phyloP scores from a whole-genome alignment of 306 rosid genomes.

The Geum urbanum region DNA sequence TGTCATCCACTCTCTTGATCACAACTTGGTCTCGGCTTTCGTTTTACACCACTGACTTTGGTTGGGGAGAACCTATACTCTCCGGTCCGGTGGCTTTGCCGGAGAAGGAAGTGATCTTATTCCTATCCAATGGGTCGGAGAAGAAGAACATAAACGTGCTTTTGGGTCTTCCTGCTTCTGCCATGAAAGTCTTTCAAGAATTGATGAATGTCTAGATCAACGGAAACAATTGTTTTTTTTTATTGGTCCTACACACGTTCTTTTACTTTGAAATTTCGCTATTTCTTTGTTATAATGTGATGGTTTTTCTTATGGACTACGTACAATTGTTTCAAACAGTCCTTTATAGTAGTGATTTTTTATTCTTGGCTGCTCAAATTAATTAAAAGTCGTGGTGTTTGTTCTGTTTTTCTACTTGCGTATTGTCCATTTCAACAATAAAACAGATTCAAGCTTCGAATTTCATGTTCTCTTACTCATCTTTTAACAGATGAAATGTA shows the following conservation, averaged over 20 bases:
- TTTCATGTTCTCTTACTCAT: no score
- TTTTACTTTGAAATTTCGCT: neutral
- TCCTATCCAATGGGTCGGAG: slow-evolving; percentile 46
- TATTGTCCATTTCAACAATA: neutral
- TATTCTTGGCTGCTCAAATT: neutral
- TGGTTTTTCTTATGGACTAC: neutral
- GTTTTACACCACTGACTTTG: slow-evolving; percentile 61
- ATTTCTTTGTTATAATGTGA: slow-evolving; percentile 1
- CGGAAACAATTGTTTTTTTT: neutral
- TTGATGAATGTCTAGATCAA: slow-evolving; percentile 26
- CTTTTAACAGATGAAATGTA: no score
- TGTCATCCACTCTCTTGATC: slow-evolving; percentile 61
- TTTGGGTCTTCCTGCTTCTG: slow-evolving; percentile 68
- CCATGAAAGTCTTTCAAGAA: slow-evolving; percentile 54
- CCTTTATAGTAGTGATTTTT: neutral
- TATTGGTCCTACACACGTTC: neutral
- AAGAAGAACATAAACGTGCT: slow-evolving; percentile 61
- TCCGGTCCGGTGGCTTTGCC: slow-evolving; percentile 79
- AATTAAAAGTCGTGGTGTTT: neutral
- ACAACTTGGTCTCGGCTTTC: slow-evolving; percentile 73
- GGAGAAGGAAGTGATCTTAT: slow-evolving; percentile 54
- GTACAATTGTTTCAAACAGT: no score
- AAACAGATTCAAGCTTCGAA: neutral
- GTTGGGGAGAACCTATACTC: slow-evolving; percentile 78
- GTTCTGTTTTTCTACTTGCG: neutral